A percentile compares a stretch with the other conserved stretches of the same genome.
Evolutionary conservation across 1,139 yeast species (phyloP).

Genomic region (Candida tropicalis): DNA sequence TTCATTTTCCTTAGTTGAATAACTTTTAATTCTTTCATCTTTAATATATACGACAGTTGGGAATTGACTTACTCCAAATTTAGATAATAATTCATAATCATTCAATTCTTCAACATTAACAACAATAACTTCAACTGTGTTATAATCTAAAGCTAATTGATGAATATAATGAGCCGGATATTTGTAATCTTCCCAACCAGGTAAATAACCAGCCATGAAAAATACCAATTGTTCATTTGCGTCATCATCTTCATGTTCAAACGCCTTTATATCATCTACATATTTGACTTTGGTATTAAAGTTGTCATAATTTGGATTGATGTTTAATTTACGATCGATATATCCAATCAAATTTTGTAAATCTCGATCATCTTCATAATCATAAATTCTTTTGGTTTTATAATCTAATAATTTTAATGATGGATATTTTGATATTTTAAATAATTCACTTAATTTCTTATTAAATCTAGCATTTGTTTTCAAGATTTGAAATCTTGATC

Average conservation of each 20-base stretch:
- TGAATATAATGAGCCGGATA: conserved; percentile 42
- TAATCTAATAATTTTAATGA: conserved; percentile 34
- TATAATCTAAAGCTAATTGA: conserved; percentile 23
- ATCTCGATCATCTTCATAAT: conserved; percentile 26
- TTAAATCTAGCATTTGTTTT: conserved; percentile 32
- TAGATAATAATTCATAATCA: conserved; percentile 23
- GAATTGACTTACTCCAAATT: conserved; percentile 32
- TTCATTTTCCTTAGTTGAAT: conserved; percentile 20
- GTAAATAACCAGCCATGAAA: conserved; percentile 25
- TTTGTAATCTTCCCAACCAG: conserved; percentile 35
- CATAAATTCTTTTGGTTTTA: conserved; percentile 28
- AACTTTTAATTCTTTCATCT: conserved; percentile 23
- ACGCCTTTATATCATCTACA: conserved; percentile 9
- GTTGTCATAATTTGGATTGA: conserved; percentile 25
- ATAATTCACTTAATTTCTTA: conserved; percentile 26
- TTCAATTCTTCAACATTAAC: conserved; percentile 27
- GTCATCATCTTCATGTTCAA: not conserved
- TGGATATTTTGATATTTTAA: conserved; percentile 34
- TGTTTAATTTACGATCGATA: conserved; percentile 8
- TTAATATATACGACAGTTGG: conserved; percentile 37
- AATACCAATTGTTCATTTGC: conserved; percentile 26
- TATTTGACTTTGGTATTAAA: conserved; percentile 18
- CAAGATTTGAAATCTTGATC: conserved; percentile 30
- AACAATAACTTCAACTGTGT: conserved; percentile 24
- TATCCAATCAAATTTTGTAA: conserved; percentile 24